Base-by-base conservation (phyloP, 768 basidiomycete genomes). In the Pholiota microspora region DNA sequence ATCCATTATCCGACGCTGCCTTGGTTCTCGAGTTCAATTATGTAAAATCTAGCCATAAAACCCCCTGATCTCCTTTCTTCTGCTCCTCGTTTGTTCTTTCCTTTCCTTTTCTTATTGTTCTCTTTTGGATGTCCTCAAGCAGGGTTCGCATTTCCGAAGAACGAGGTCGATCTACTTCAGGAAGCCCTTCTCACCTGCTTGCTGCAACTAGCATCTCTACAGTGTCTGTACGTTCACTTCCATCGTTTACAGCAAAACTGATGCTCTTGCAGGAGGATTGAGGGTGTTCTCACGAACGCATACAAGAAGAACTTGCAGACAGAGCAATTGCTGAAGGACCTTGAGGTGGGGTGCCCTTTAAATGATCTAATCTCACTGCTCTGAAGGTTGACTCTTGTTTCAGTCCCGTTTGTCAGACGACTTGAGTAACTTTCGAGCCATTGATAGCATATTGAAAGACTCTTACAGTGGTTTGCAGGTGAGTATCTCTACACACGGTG, bases 401-500 rank as follows among this genome's bases (percentile, higher is more conserved):
- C 62, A 90, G 88, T 76, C 77, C 49, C 82, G 80, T 64, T 77
- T 92, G 21, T 78, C 84, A 35, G 84, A 88, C 60, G 81, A 84
- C 64, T 71, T 91, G 51, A 84, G 84, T 62, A 90, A 90, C 64
- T 89, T 89, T 51, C 75, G 86, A 51, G 84, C 85, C 15, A 84
- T 91, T 57, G 86, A 91, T 59, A 79, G 79, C 56, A 77, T 83
- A 23, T 75, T 91, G 29, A 82, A 83, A 57, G 87, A 88, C 49
- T 80, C 86, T 3, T 79, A 82, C 51, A 75, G 71, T 58, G 78
- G 77, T 45, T 73, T 91, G 28, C 80, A 85, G 63, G 89, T 86
- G 29, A 53, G 77, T 68, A 4, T 44, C n/a, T 35, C 35, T 7
- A 6, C 45, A 6, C 16, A 10, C 15, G 0, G 10, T 15, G 28